These are phyloP conservation scores for Diaporthe citrichinensis DNA, from an alignment of 2,329 filamentous ascomycete genomes.

Conservation along the genomic window DNA sequence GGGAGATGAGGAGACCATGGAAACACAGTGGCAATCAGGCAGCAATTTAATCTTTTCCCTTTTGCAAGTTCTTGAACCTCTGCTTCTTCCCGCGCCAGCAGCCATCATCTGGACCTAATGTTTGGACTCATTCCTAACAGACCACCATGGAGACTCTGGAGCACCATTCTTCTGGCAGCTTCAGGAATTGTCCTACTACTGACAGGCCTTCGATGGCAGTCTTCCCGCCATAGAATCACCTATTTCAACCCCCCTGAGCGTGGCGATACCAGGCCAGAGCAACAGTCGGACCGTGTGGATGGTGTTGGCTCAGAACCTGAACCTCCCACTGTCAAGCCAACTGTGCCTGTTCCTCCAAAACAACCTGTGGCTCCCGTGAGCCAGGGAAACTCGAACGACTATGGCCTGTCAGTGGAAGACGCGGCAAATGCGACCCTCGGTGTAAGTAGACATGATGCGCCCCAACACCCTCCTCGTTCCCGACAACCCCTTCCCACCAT, in stretches of 20 bases:
- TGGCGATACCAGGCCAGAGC: too few relatives aligned
- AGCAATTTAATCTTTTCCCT: conserved; percentile 38
- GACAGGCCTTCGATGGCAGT: conserved; percentile 1
- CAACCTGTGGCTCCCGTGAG: neutral
- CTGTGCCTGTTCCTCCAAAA: neutral
- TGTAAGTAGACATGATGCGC: neutral
- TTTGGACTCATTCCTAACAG: neutral
- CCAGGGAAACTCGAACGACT: neutral
- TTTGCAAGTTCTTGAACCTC: conserved; percentile 42
- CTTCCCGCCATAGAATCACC: neutral
- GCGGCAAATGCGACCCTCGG: conserved; percentile 16
- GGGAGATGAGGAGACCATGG: neutral
- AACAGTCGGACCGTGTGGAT: neutral
- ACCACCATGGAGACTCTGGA: neutral
- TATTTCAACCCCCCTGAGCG: neutral
- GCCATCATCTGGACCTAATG: neutral
- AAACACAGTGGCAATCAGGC: neutral
- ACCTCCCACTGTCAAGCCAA: too few relatives aligned
- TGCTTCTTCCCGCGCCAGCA: neutral
- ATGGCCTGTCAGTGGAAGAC: neutral
- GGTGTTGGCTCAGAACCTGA: neutral
- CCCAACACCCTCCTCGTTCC: too few relatives aligned
- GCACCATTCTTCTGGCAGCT: neutral
- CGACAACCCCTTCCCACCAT: neutral
- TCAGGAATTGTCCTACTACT: neutral